These are phyloP conservation scores for Leptographium galeiforme DNA, from an alignment of 2,329 filamentous ascomycete genomes.

Conservation along the genomic window DNA sequence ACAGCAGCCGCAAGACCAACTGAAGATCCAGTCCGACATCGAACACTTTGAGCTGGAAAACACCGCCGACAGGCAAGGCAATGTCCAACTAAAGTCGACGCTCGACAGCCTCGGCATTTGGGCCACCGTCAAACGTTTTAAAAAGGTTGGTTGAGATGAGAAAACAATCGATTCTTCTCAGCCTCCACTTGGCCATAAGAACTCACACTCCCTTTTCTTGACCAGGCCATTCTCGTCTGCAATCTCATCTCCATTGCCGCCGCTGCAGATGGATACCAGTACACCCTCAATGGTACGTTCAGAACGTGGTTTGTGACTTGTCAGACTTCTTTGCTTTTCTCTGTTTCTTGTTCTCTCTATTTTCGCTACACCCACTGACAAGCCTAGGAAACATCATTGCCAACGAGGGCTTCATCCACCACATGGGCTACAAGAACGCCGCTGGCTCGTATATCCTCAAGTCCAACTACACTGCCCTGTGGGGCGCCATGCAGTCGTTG, in stretches of 20 bases:
- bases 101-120: conserved; percentile 5
- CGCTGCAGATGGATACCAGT: conserved; percentile 7
- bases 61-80: neutral
- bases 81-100: conserved; percentile 5
- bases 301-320: neutral
- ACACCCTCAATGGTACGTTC: conserved; percentile 2
- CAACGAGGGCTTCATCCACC: conserved; percentile 9
- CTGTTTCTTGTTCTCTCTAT: too few species aligned
- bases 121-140: conserved; percentile 3
- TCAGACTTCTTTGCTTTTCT: too few species aligned
- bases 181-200: too few species aligned
- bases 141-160: conserved; percentile 1
- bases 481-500: conserved; percentile 9
- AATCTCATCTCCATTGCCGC: conserved; percentile 8
- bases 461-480: conserved; percentile 7
- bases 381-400: conserved; percentile 8
- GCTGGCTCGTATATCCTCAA: conserved; percentile 5
- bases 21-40: neutral
- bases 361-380: neutral
- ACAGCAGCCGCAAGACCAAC: neutral
- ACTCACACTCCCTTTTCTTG: too few species aligned
- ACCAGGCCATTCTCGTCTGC: conserved; percentile 6
- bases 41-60: neutral
- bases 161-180: too few species aligned
- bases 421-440: conserved; percentile 7